A percentile compares a stretch with the other conserved stretches of the same genome.
Evolutionary conservation across 176 grass and related monocot genomes (phyloP).

Genomic region (Poa annua): DNA sequence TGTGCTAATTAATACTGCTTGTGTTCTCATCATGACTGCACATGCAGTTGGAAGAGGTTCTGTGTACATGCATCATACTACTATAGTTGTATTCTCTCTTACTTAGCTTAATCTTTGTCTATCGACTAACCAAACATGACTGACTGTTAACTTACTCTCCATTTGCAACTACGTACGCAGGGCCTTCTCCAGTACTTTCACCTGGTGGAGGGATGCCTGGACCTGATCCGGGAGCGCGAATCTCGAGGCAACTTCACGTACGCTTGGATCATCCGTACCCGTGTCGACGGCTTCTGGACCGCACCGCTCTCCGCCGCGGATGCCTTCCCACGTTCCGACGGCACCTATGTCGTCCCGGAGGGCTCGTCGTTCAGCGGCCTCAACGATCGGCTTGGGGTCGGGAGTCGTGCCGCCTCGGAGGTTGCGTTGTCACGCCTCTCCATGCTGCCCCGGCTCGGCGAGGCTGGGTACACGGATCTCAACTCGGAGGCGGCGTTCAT

Average conservation of each 20-base stretch:
- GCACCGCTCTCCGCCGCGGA: slow-evolving; percentile 35
- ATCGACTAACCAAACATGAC: not conserved
- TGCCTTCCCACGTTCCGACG: not conserved
- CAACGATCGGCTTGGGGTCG: slow-evolving; percentile 76
- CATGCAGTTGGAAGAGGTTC: not conserved
- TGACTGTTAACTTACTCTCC: not conserved
- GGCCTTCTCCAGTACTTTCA: slow-evolving; percentile 83
- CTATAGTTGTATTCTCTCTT: not conserved
- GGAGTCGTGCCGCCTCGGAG: slow-evolving; percentile 36
- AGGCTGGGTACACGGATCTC: slow-evolving; percentile 48
- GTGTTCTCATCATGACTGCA: not conserved
- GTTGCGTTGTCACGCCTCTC: slow-evolving; percentile 64
- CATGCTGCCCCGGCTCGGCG: slow-evolving; percentile 49
- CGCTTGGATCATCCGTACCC: slow-evolving; percentile 71
- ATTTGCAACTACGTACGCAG: slow-evolving; percentile 30
- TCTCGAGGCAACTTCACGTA: slow-evolving; percentile 59
- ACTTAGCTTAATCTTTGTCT: not conserved
- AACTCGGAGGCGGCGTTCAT: slow-evolving; percentile 76
- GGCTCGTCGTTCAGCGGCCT: slow-evolving; percentile 77
- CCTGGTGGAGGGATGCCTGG: slow-evolving; percentile 81
- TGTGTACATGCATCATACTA: not conserved
- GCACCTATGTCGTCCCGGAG: slow-evolving; percentile 61
- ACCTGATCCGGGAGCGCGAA: slow-evolving; percentile 64
- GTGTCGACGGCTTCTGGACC: slow-evolving; percentile 77
- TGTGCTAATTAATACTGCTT: not conserved